These are phyloP conservation scores for Calonectria leucothoes DNA, from an alignment of 2,329 filamentous ascomycete species.

Conservation along the genomic window DNA sequence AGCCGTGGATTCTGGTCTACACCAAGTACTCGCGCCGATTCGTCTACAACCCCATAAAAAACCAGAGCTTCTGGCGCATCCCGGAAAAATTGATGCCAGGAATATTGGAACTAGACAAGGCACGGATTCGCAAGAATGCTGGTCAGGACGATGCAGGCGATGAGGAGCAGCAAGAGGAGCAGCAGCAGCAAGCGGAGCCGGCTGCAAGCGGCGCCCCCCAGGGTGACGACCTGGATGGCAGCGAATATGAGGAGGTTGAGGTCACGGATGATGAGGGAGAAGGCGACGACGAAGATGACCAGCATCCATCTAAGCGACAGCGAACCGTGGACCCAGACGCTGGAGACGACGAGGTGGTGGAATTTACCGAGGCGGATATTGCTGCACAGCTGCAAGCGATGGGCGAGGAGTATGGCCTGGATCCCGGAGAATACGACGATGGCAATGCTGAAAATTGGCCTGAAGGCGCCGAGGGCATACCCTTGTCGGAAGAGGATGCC, in stretches of 20 bases:
- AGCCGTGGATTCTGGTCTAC: constrained; percentile 92
- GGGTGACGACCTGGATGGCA: constrained; percentile 57
- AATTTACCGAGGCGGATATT: constrained; percentile 95
- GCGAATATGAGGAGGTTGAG: constrained; percentile 80
- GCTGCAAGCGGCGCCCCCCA: background rate
- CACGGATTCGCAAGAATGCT: constrained; percentile 72
- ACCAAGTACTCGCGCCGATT: constrained; percentile 92
- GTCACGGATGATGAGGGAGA: constrained; percentile 66
- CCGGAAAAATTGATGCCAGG: constrained; percentile 87
- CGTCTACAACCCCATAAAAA: constrained; percentile 87
- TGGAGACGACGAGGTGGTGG: constrained; percentile 67
- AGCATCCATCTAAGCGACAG: constrained; percentile 71
- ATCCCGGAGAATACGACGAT: constrained; percentile 81
- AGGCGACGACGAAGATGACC: constrained; percentile 48
- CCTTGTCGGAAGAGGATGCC: constrained; percentile 80
- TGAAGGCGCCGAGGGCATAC: constrained; percentile 77
- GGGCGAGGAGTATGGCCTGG: constrained; percentile 85
- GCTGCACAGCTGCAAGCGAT: constrained; percentile 91
- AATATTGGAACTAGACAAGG: constrained; percentile 78
- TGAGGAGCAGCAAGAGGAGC: constrained; percentile 16
- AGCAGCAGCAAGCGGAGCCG: constrained; percentile 11
- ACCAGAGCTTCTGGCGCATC: constrained; percentile 95
- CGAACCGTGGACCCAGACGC: constrained; percentile 69
- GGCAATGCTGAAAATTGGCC: constrained; percentile 71
- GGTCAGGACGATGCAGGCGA: constrained; percentile 61